phyloP scores from a whole-genome alignment of 345 rosid species.

The Lepidium aucheri region DNA sequence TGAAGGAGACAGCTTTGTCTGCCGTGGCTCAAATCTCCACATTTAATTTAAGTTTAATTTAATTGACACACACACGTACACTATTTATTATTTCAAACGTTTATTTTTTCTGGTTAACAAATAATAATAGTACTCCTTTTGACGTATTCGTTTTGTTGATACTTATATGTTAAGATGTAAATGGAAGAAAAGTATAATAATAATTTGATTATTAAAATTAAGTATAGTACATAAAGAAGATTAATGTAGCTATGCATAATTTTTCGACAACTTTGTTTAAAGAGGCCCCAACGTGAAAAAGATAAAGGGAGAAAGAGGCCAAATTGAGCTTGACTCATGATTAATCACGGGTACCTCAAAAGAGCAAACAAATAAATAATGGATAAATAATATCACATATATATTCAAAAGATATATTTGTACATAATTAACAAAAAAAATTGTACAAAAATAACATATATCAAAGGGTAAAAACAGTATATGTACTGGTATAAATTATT shows the following conservation, averaged over 20 bases:
- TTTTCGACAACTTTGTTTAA: not conserved
- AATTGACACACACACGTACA: conserved; percentile 21
- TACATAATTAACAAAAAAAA: too few species aligned
- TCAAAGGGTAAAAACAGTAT: not conserved
- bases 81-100: not conserved
- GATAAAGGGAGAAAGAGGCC: conserved; percentile 25
- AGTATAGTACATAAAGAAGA: conserved; percentile 13
- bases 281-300: conserved; percentile 28
- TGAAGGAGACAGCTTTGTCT: conserved; percentile 33
- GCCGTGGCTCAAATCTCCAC: conserved; percentile 27
- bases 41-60: conserved; percentile 16
- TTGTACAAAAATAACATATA: not conserved
- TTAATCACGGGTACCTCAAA: conserved; percentile 36
- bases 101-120: too few species aligned
- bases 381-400: not conserved
- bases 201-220: not conserved
- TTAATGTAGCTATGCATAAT: conserved; percentile 14
- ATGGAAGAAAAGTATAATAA: not conserved
- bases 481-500: too few species aligned
- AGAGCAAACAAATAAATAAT: not conserved
- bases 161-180: conserved; percentile 1
- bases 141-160: conserved; percentile 21
- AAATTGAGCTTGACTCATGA: conserved; percentile 31
- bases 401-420: not conserved
- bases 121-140: not conserved